Base-by-base conservation (phyloP, 2,329 filamentous ascomycete species). In the Beauveria rudraprayagi region DNA sequence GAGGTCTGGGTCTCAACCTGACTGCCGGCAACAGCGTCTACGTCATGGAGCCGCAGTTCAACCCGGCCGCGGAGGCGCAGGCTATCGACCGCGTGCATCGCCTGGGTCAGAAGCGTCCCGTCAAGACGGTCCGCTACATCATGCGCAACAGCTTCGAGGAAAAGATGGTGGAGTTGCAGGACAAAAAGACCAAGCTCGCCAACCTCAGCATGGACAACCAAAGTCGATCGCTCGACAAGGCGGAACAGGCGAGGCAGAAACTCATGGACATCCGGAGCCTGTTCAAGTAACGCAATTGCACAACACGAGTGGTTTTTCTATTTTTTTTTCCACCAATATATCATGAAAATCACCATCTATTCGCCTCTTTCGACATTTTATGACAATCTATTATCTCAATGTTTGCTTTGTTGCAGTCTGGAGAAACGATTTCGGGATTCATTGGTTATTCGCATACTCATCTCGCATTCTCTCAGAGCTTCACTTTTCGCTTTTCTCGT, bases 31-130 rank as follows among this genome's bases (percentile, higher is more conserved):
- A 87, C 70, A 89, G 84, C 60, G 93, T 95, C 16, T 97, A 94
- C 72, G 89, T 97, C 68, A 97, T 99, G 93, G 94, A 99, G 72
- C 94, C 94, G 5, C 92, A 97, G 70, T 99, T 93, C 77, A 99
- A 99, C 69, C 94, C 94, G 0, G 92, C 92, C 0, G 91, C 92
- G 0, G 93, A 99, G 73, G 90, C 92, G 5, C 94, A 99, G 75
- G 94, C 94, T 2, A 83, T 97, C 8, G 94, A 97, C 71, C 90
- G 94, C 34, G 91, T 99, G 6, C 92, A 96, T 72, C 87, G 92
- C 19, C 79, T 97, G 1, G 92, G 94, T 0, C 94, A 99, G 77
- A 94, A 85, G 67, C 82, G 94, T n/a, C 84, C 87, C 14, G 94
- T 99, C 0, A 83, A 83, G n/a, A 95, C 92, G 1, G 86, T 90